These are phyloP conservation scores for Chenopodium berlandieri DNA, from an alignment of 148 eudicot species.

Conservation along the genomic window DNA sequence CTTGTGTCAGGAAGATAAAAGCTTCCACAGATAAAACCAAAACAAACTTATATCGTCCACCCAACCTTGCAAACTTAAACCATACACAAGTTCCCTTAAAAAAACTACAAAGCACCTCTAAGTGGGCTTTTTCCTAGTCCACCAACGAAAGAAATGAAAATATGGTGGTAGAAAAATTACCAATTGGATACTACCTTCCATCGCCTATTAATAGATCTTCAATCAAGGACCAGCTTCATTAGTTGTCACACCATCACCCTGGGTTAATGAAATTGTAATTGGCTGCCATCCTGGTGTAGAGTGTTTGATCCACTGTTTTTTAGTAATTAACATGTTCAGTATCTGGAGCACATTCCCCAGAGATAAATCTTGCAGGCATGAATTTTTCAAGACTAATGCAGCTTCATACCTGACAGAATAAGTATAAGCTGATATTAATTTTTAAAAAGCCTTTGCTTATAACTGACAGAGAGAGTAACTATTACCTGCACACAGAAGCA, in stretches of 20 bases:
- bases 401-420: conserved; percentile 69
- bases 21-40: conserved; percentile 4
- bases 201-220: conserved; percentile 15
- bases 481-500: conserved; percentile 65
- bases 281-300: conserved; percentile 90
- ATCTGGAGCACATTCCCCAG: conserved; percentile 73
- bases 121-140: conserved; percentile 13
- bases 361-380: conserved; percentile 56
- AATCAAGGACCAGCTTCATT: conserved; percentile 37
- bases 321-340: conserved; percentile 53
- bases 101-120: conserved; percentile 12
- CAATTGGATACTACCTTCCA: conserved; percentile 18
- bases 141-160: conserved; percentile 11
- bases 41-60: not conserved
- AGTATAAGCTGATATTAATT: not conserved
- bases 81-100: conserved; percentile 1
- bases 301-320: conserved; percentile 65
- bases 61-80: not conserved
- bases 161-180: conserved; percentile 11
- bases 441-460: not conserved
- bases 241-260: conserved; percentile 39
- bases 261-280: conserved; percentile 48
- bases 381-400: conserved; percentile 60
- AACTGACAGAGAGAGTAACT: not conserved
- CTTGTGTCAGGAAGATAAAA: conserved; percentile 13